phyloP scores from a whole-genome alignment of 2,329 filamentous ascomycete genomes.

The Pyrenophora graminea region DNA sequence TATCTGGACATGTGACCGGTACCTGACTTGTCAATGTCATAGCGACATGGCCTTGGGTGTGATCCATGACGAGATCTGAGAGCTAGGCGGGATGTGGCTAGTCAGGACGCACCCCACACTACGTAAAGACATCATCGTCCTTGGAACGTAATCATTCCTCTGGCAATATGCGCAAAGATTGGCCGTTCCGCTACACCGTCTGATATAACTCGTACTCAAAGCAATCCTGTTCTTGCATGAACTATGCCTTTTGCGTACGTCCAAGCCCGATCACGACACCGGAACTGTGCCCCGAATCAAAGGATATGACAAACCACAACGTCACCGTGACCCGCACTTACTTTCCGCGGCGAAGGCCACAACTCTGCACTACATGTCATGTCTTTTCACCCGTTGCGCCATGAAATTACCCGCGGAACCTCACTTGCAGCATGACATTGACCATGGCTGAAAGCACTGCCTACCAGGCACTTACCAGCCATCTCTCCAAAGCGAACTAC shows the following conservation, averaged over 20 bases:
- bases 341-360: conserved; percentile 6
- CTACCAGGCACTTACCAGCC: conserved; percentile 18
- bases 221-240: not conserved
- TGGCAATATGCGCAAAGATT: too few species aligned
- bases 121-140: not conserved
- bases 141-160: not conserved
- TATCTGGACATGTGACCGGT: not conserved
- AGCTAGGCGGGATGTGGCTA: conserved; percentile 6
- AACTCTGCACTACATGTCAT: not conserved
- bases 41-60: not conserved
- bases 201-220: too few species aligned
- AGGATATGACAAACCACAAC: conserved; percentile 11
- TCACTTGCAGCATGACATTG: not conserved
- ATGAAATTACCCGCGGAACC: conserved; percentile 7
- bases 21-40: conserved; percentile 9
- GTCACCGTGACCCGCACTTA: conserved; percentile 23
- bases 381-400: not conserved
- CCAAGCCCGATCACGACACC: conserved; percentile 1
- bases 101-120: conserved; percentile 8
- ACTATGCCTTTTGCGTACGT: not conserved
- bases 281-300: not conserved
- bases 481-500: conserved; percentile 20
- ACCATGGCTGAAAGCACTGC: conserved; percentile 16
- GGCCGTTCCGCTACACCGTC: too few species aligned
- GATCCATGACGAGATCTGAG: conserved; percentile 6